Evolutionary conservation across 805 yeast species (phyloP), one percentile per base, ranked within the genome.

Genomic region (Wickerhamomyces sydowiorum): DNA sequence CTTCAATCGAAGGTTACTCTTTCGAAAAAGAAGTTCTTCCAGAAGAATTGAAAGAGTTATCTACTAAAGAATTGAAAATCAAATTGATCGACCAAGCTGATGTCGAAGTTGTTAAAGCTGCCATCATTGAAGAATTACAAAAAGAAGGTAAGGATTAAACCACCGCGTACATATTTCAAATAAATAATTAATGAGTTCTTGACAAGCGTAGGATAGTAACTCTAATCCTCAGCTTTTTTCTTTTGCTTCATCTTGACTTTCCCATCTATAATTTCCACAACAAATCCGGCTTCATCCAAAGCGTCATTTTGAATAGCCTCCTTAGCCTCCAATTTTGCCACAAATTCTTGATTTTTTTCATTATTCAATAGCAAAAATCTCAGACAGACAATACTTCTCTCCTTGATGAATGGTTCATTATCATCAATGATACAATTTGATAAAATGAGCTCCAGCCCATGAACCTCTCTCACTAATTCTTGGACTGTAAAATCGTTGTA

Each of bases 11-110:
- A 12, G 89, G 78, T 18, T 93, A 93, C 67, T 78, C 89, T 4
- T 93, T 93, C 59, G 96, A 88, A 56, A 72, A 72, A 38, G 88
- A 87, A 52, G 97, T 93, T 18, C 74, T 93, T 42, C 98, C 99
- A 30, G 86, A 73, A 23, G 96, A 88, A 66, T 76, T 93, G 65
- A 83, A 76, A 64, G 76, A 76, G 37, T 76, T 93, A 61, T 67
- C 85, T 38, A 59, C 73, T 8, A 71, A 86, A 63, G 83, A 85
- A 57, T 82, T 87, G 69, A 86, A 86, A 66, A 78, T 87, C 51
- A 76, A 73, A 46, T 70, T 77, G 44, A 75, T 89, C 36, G 87
- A 83, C 47, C 75, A 73, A 54, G 80, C 93, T 33, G 86, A 86
- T 47, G 69, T 84, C 47, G 82, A 81, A 56, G 73, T 78, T 49